phyloP scores from a whole-genome alignment of 2,329 filamentous ascomycete genomes.

The Fusarium sp. region DNA sequence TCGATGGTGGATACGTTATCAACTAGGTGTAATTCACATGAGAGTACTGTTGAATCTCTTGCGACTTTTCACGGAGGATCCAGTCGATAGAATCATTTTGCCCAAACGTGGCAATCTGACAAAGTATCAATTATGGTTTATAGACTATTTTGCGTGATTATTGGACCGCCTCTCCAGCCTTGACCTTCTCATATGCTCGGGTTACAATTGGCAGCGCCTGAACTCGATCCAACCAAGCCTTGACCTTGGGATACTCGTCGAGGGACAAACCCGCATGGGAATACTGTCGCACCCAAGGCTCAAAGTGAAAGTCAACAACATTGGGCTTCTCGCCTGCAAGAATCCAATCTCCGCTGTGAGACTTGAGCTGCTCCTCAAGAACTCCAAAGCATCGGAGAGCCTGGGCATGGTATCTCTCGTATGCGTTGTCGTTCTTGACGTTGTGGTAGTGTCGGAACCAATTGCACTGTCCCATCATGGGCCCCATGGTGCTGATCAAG shows the following conservation, averaged over 20 bases:
- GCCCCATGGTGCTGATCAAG: constrained; percentile 14
- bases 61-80: no score
- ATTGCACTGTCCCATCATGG: constrained; percentile 26
- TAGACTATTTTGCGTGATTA: no score
- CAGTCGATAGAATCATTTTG: no score
- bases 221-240: constrained; percentile 22
- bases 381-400: constrained; percentile 14
- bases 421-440: constrained; percentile 22
- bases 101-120: no score
- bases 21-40: constrained; percentile 46
- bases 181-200: constrained; percentile 22
- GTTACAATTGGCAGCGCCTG: constrained; percentile 9
- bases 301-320: constrained; percentile 31
- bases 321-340: constrained; percentile 12
- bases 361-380: constrained; percentile 23
- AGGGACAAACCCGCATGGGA: constrained; percentile 11
- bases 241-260: constrained; percentile 7
- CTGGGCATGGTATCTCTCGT: constrained; percentile 20
- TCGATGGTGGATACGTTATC: constrained; percentile 67
- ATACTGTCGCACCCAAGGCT: constrained; percentile 23
- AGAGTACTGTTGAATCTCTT: no score
- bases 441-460: constrained; percentile 27
- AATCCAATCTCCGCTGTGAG: constrained; percentile 18
- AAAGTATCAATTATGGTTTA: no score
- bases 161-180: constrained; percentile 18